Conservation (phyloP, 2,329 filamentous ascomycete genomes). For the Microascus cirrosus region DNA sequence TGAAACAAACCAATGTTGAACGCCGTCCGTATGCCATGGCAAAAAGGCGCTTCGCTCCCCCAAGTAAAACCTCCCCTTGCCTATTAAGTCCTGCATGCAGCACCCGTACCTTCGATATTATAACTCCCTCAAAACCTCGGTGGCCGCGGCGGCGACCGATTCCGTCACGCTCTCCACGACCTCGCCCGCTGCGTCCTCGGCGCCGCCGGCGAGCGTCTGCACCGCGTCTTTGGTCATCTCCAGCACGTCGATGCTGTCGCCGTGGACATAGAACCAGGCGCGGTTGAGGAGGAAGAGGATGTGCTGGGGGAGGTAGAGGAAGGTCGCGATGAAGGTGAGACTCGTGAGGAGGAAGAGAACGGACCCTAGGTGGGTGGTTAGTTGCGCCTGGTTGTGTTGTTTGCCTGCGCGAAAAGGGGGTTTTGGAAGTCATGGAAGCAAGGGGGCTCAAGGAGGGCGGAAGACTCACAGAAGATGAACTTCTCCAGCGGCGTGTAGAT, state of each 20-base stretch:
- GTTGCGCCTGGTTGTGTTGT: background rate
- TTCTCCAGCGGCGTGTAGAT: slow-evolving; percentile 96
- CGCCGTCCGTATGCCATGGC: background rate
- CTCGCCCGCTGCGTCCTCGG: slow-evolving; percentile 1
- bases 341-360: slow-evolving; percentile 83
- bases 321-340: slow-evolving; percentile 74
- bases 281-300: slow-evolving; percentile 70
- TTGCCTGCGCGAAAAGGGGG: background rate
- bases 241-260: slow-evolving; percentile 53
- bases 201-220: slow-evolving; percentile 17
- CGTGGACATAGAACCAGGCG: slow-evolving; percentile 90
- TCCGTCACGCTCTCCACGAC: slow-evolving; percentile 15
- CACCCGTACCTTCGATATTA: slow-evolving; percentile 9
- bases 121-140: slow-evolving; percentile 19
- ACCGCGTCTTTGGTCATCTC: slow-evolving; percentile 30
- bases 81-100: background rate
- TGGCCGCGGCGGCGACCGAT: slow-evolving; percentile 14
- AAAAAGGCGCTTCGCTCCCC: background rate
- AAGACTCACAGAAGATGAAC: slow-evolving; percentile 80
- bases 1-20: background rate
- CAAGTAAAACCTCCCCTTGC: background rate
- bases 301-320: slow-evolving; percentile 90
- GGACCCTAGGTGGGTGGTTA: slow-evolving; percentile 50
- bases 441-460: background rate
- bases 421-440: background rate